These are phyloP conservation scores for Aspergillus spinulosporus DNA, from an alignment of 2,329 filamentous ascomycete species.

Conservation along the genomic window DNA sequence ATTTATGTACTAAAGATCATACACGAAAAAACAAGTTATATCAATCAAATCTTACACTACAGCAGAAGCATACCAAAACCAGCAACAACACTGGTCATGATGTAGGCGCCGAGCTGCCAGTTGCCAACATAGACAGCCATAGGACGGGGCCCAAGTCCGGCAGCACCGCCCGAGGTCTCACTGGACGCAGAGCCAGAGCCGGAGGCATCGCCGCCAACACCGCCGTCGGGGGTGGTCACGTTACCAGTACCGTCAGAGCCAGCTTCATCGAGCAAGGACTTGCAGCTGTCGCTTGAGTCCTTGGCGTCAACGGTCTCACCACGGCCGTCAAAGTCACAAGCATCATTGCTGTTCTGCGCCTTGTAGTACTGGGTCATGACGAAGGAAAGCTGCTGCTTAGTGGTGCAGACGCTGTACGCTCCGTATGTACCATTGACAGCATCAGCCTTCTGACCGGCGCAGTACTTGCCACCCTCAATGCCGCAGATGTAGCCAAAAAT, in stretches of 20 bases:
- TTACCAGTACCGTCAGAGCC: constrained; percentile 43
- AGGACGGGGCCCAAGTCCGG: constrained; percentile 30
- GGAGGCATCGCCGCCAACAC: constrained; percentile 20
- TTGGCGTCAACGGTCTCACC: constrained; percentile 38
- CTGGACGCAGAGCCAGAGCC: constrained; percentile 21
- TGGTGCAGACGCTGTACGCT: constrained; percentile 51
- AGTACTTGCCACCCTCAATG: constrained; percentile 29
- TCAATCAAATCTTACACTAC: constrained; percentile 30
- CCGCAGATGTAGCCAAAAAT: constrained; percentile 64
- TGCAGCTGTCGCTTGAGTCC: constrained; percentile 37
- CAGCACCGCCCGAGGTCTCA: constrained; percentile 35
- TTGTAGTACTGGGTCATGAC: constrained; percentile 51
- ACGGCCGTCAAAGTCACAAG: constrained; percentile 50
- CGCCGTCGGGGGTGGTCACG: constrained; percentile 38
- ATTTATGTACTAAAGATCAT: constrained; percentile 6
- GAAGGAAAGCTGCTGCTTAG: constrained; percentile 48
- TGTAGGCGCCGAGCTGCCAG: constrained; percentile 46
- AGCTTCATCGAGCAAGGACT: constrained; percentile 39
- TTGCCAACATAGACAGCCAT: constrained; percentile 41
- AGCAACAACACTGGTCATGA: constrained; percentile 45
- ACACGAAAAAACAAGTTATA: constrained; percentile 1
- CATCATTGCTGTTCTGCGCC: constrained; percentile 33
- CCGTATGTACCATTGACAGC: constrained; percentile 46
- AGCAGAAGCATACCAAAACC: constrained; percentile 51
- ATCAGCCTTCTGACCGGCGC: constrained; percentile 44